A percentile compares a stretch with the other conserved stretches of the same genome.
These are phyloP conservation scores for Xanthoconium purpureum DNA, from an alignment of 768 basidiomycete species.

Conservation along the genomic window DNA sequence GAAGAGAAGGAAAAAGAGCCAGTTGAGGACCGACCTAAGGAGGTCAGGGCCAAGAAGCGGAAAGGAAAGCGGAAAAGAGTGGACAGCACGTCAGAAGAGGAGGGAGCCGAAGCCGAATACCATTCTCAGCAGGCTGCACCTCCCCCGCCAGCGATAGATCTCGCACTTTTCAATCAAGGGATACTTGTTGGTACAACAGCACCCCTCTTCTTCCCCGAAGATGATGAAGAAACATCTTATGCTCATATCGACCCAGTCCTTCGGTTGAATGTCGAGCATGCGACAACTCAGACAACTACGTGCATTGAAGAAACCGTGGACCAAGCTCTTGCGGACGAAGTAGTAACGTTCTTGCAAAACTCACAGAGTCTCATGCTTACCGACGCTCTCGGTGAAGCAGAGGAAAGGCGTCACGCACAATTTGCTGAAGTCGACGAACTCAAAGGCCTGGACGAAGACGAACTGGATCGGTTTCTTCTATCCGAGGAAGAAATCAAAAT, in stretches of 20 bases:
- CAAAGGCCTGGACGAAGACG: constrained; percentile 83
- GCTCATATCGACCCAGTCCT: constrained; percentile 60
- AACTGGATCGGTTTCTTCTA: constrained; percentile 77
- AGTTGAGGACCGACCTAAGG: constrained; percentile 32
- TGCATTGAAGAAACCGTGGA: constrained; percentile 61
- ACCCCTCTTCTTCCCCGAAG: constrained; percentile 46
- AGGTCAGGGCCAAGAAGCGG: constrained; percentile 28
- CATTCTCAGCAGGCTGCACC: constrained; percentile 17
- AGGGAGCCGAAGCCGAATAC: constrained; percentile 16
- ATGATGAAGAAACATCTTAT: constrained; percentile 37
- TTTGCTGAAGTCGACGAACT: constrained; percentile 55
- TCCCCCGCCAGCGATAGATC: constrained; percentile 44
- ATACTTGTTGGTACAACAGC: constrained; percentile 58
- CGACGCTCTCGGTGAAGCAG: constrained; percentile 64
- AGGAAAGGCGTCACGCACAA: constrained; percentile 57
- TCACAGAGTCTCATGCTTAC: constrained; percentile 57
- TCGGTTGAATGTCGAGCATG: constrained; percentile 27
- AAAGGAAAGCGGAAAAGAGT: constrained; percentile 40
- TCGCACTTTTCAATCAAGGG: constrained; percentile 58
- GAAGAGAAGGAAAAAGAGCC: constrained; percentile 56
- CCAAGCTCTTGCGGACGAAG: constrained; percentile 64
- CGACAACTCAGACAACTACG: constrained; percentile 23
- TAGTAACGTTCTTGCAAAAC: constrained; percentile 61
- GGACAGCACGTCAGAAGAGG: constrained; percentile 37
- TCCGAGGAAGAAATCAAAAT: constrained; percentile 77